These are phyloP conservation scores for Naematelia aurantialba DNA, from an alignment of 768 basidiomycete species.

Conservation along the genomic window DNA sequence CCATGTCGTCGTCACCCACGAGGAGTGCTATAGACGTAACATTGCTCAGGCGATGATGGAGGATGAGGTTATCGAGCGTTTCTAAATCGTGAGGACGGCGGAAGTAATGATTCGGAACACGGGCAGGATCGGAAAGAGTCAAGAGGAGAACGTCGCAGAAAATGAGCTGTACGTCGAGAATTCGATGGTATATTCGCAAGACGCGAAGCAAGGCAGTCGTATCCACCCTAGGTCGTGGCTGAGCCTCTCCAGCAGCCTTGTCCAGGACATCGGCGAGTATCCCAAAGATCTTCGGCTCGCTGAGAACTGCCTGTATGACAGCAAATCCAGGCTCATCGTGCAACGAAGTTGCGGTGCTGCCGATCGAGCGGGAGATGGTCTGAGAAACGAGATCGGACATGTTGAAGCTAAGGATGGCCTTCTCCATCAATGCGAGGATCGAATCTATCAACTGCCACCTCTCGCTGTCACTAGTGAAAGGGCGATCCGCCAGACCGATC, in stretches of 20 bases:
- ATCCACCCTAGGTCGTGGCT: conserved; percentile 55
- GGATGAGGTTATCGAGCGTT: conserved; percentile 42
- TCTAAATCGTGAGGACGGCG: conserved; percentile 24
- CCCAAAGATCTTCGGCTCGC: conserved; percentile 66
- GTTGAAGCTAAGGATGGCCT: conserved; percentile 74
- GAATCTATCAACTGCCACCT: conserved; percentile 82
- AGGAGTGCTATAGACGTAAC: conserved; percentile 80
- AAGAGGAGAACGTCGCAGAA: conserved; percentile 86
- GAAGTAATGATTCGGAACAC: conserved; percentile 54
- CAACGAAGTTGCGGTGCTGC: conserved; percentile 48
- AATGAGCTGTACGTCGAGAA: conserved; percentile 78
- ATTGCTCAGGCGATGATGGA: conserved; percentile 53
- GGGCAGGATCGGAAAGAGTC: conserved; percentile 59
- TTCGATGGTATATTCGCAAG: conserved; percentile 73
- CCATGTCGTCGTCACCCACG: conserved; percentile 64
- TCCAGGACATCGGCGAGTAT: conserved; percentile 74
- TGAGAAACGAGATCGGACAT: conserved; percentile 66
- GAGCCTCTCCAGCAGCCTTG: conserved; percentile 73
- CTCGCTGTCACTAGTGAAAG: conserved; percentile 70
- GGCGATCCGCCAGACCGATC: conserved; percentile 67
- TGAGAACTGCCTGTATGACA: conserved; percentile 72
- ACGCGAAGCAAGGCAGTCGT: conserved; percentile 71
- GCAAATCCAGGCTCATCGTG: conserved; percentile 77
- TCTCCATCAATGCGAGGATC: conserved; percentile 78
- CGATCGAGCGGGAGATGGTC: conserved; percentile 31